Percentiles rank a stretch among this genome's conserved stretches.
Conservation (phyloP, 441 rosid species). For the Mallotus japonicus region DNA sequence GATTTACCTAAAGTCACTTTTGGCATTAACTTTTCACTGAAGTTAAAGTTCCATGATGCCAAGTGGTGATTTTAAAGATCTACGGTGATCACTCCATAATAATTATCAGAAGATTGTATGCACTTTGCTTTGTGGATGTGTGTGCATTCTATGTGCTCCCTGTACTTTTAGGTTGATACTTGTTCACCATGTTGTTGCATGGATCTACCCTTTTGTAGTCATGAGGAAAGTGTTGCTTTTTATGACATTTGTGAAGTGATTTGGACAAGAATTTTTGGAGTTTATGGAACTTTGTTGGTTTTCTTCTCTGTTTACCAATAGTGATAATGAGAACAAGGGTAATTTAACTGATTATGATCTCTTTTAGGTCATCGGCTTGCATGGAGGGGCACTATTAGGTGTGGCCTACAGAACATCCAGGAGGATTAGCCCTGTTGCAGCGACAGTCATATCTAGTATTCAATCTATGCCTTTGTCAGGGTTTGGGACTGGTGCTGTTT, state of each 20-base stretch:
- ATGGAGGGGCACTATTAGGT: constrained; percentile 97
- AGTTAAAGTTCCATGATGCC: background rate
- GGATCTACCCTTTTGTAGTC: background rate
- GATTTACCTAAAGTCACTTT: background rate
- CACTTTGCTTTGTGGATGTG: background rate
- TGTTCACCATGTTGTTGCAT: constrained; percentile 1
- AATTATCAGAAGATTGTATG: background rate
- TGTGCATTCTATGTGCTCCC: background rate
- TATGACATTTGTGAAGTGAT: background rate
- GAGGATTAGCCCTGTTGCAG: constrained; percentile 81
- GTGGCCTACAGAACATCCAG: constrained; percentile 92
- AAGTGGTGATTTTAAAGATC: background rate
- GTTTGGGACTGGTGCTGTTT: constrained; percentile 71
- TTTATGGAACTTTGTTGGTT: background rate
- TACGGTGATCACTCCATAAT: background rate
- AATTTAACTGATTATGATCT: constrained; percentile 21
- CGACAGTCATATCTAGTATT: constrained; percentile 89
- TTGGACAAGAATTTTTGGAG: background rate
- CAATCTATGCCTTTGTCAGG: constrained; percentile 99
- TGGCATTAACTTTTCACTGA: background rate
- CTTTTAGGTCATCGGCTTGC: constrained; percentile 77
- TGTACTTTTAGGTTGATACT: background rate
- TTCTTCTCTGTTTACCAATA: background rate
- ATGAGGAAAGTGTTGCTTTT: background rate
- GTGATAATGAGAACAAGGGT: background rate